Evolutionary conservation across 2,329 filamentous ascomycete species (phyloP).

Genomic region (Botrytis galanthina): DNA sequence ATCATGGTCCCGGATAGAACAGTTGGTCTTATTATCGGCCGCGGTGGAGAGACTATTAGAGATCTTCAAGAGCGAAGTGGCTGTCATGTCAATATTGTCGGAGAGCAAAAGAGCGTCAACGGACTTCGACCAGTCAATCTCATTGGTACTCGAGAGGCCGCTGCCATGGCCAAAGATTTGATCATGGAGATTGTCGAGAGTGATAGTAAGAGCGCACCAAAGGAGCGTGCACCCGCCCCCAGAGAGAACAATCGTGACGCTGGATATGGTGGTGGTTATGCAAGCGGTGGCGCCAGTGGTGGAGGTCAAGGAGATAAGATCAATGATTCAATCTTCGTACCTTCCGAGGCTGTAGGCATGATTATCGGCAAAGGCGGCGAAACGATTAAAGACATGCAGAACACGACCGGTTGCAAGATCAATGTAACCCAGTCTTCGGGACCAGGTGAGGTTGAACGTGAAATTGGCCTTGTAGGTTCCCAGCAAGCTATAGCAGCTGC

Average conservation of each 20-base stretch:
- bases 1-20: slow-evolving; percentile 95
- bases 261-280: slow-evolving; percentile 44
- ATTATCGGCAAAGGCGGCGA: slow-evolving; percentile 94
- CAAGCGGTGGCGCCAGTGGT: slow-evolving; percentile 42
- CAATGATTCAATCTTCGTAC: slow-evolving; percentile 80
- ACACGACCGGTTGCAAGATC: slow-evolving; percentile 85
- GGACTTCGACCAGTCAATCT: slow-evolving; percentile 86
- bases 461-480: slow-evolving; percentile 81
- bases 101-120: slow-evolving; percentile 89
- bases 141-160: slow-evolving; percentile 74
- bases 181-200: slow-evolving; percentile 95
- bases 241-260: slow-evolving; percentile 49
- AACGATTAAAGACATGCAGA: slow-evolving; percentile 93
- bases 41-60: slow-evolving; percentile 87
- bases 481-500: slow-evolving; percentile 75
- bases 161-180: slow-evolving; percentile 75
- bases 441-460: slow-evolving; percentile 74
- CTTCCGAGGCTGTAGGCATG: slow-evolving; percentile 91
- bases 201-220: slow-evolving; percentile 59
- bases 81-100: slow-evolving; percentile 95
- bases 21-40: slow-evolving; percentile 90
- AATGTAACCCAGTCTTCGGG: slow-evolving; percentile 83
- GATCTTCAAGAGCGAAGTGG: slow-evolving; percentile 87
- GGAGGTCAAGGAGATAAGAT: slow-evolving; percentile 60
- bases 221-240: slow-evolving; percentile 39